These are phyloP conservation scores for Aspergillus incahuasiensis DNA, from an alignment of 495 filamentous ascomycete species.

Conservation along the genomic window DNA sequence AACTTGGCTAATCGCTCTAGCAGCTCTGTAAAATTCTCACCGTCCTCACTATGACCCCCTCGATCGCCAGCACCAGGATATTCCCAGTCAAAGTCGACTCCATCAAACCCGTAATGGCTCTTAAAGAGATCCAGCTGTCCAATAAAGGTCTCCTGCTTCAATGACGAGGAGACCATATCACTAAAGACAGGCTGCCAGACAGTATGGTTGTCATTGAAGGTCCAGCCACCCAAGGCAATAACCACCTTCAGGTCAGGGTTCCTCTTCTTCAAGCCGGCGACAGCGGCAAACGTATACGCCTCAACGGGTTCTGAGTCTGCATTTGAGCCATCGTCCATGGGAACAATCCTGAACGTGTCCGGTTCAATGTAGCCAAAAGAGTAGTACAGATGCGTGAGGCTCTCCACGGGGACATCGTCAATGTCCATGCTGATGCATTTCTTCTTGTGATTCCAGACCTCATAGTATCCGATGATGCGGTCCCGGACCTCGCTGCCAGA, in stretches of 20 bases:
- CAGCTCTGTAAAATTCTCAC: slow-evolving; percentile 33
- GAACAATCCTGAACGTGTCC: background rate
- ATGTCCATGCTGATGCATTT: slow-evolving; percentile 1
- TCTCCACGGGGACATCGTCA: slow-evolving; percentile 7
- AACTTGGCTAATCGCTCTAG: slow-evolving; percentile 8
- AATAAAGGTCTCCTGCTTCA: background rate
- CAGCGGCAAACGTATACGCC: slow-evolving; percentile 16
- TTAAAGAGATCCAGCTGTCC: too few relatives aligned
- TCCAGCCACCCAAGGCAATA: slow-evolving; percentile 7
- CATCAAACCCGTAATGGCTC: background rate
- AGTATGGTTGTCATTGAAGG: background rate
- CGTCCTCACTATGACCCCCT: slow-evolving; percentile 32
- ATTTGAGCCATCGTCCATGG: background rate
- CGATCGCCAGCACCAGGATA: slow-evolving; percentile 44
- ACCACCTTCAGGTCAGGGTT: background rate
- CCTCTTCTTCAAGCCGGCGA: slow-evolving; percentile 6
- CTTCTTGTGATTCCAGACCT: background rate
- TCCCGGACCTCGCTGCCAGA: background rate
- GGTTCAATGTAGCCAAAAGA: slow-evolving; percentile 6
- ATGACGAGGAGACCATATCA: background rate
- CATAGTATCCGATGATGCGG: slow-evolving; percentile 11
- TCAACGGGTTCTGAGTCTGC: background rate
- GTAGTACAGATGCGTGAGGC: slow-evolving; percentile 4
- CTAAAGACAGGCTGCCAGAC: background rate
- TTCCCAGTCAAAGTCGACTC: slow-evolving; percentile 20